Evolutionary conservation across 257 asterid species (phyloP), one percentile per base, ranked within the genome.

Genomic region (Jacaranda copaia): DNA sequence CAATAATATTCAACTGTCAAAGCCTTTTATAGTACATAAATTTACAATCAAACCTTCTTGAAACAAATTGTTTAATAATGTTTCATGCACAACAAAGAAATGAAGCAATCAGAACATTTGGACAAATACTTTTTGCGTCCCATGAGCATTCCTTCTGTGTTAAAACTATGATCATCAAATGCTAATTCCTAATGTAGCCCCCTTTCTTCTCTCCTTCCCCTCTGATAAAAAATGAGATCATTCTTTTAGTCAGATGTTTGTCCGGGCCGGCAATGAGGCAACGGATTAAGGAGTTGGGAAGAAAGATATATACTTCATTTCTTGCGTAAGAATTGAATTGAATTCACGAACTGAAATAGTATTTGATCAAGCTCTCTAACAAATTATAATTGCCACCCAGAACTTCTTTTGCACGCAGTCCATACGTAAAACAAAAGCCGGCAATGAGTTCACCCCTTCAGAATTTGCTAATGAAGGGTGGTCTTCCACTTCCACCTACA

Each of bases 401-500:
- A 67, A 89, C 57, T 46, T 89, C 88, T 73, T 63, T 81, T 1
- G 85, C 84, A 63, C 85, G 82, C 69, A 85, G 80, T 39, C 94
- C 94, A 75, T 75, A 79, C 87, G 85, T 51, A 89, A 78, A 64
- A 85, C 65, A 76, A 87, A 85, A 13, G 85, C 72, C 4, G 93
- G 93, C 71, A 89, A 80, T 16, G 81, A 52, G 67, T 52, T 83
- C 36, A 87, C 70, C 13, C 88, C 90, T 76, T 89, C 89, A 1
- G 88, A 89, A 77, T 81, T 82, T 25, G 79, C 84, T 14, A 89
- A 3, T 8, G 81, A 81, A 36, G 91, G 89, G 42, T 85, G 82
- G 49, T 87, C 93, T 56, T 89, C 93, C 32, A 85, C 85, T 59
- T 87, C 90, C 72, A 89, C 93, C 91, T 89, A 39, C 76, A 85